phyloP scores from a whole-genome alignment of 495 filamentous ascomycete species.

The Daldinia bambusicola region DNA sequence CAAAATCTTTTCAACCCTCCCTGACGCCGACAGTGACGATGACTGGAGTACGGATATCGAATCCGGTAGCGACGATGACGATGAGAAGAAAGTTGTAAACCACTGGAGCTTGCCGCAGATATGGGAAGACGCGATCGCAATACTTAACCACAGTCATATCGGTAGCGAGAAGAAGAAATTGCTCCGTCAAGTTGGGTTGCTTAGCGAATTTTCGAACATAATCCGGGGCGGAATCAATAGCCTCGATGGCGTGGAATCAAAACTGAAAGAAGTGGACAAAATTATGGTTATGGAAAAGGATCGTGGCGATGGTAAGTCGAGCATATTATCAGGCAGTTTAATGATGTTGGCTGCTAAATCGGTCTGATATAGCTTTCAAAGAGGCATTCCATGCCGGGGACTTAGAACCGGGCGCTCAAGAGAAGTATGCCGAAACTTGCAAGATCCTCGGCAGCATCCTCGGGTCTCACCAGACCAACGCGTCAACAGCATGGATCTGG shows the following conservation, averaged over 20 bases:
- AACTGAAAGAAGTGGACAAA: constrained; percentile 37
- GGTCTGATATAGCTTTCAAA: constrained; percentile 51
- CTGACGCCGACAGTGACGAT: constrained; percentile 12
- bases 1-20: constrained; percentile 18
- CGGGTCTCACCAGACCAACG: constrained; percentile 38
- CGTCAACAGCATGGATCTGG: constrained; percentile 46
- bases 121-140: constrained; percentile 35
- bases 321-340: not conserved
- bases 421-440: constrained; percentile 50
- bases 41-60: constrained; percentile 25
- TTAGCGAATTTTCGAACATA: constrained; percentile 23
- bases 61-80: constrained; percentile 5
- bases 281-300: constrained; percentile 45
- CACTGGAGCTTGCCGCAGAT: constrained; percentile 28
- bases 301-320: constrained; percentile 28
- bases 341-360: constrained; percentile 8
- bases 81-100: constrained; percentile 4
- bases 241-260: constrained; percentile 46
- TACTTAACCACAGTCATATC: constrained; percentile 30
- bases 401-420: constrained; percentile 52
- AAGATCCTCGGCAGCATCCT: constrained; percentile 49
- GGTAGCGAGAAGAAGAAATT: constrained; percentile 21
- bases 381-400: constrained; percentile 57
- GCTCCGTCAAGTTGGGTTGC: constrained; percentile 30
- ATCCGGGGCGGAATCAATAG: constrained; percentile 52